Percentiles rank a stretch among this genome's conserved stretches.
Conservation (phyloP, 2,329 filamentous ascomycete genomes). For the Zasmidium angulare region DNA sequence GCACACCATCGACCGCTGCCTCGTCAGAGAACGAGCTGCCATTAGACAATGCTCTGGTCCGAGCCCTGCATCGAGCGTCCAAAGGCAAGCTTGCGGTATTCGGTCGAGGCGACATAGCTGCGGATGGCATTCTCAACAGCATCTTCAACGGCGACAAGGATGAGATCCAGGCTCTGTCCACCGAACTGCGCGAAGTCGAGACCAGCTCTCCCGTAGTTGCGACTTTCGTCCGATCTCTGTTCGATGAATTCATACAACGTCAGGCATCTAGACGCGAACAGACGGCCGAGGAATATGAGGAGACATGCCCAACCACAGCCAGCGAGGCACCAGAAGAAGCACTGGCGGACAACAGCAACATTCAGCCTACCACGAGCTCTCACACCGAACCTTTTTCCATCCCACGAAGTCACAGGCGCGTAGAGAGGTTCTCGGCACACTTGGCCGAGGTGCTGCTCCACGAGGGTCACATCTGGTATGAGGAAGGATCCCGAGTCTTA, state of each 20-base stretch:
- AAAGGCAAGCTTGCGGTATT: conserved; percentile 4
- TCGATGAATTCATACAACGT: not conserved
- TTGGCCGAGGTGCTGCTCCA: not conserved
- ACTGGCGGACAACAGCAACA: not conserved
- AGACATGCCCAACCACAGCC: not conserved
- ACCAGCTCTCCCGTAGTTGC: not conserved
- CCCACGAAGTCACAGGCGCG: not conserved
- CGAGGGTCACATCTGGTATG: not conserved
- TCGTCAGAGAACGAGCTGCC: not conserved
- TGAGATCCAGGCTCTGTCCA: not conserved
- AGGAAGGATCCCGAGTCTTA: not conserved
- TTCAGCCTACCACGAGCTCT: not conserved
- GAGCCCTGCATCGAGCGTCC: conserved; percentile 2
- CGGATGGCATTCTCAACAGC: conserved; percentile 5
- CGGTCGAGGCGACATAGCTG: conserved; percentile 3
- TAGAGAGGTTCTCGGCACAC: not conserved
- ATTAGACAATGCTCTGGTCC: not conserved
- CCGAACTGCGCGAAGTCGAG: not conserved
- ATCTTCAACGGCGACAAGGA: not conserved
- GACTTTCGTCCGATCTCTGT: not conserved
- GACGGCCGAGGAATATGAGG: not conserved
- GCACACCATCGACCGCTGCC: not conserved
- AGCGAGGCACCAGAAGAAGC: not conserved
- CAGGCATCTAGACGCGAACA: not conserved
- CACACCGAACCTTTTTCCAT: not conserved